Evolutionary conservation across 441 rosid genomes (phyloP).

Genomic region (Syzygium malaccense): DNA sequence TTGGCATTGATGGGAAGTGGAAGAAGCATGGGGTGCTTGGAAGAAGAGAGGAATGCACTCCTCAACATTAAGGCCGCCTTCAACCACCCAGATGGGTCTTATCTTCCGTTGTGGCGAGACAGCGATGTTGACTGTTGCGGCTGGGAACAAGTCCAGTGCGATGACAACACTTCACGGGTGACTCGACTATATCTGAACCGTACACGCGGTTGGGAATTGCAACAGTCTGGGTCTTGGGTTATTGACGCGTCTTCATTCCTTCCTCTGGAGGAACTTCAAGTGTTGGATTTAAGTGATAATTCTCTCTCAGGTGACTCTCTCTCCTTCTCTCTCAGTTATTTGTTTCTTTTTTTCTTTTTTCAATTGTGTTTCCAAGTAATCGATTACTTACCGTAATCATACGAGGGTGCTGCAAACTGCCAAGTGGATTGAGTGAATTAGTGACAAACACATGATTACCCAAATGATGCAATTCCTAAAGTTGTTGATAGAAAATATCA

Average conservation of each 20-base stretch:
- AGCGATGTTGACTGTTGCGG: not conserved
- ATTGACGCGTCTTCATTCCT: not conserved
- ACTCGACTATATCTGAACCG: not conserved
- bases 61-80: not conserved
- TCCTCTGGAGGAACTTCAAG: not conserved
- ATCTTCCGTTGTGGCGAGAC: rapidly evolving
- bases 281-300: rapidly evolving
- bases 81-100: not conserved
- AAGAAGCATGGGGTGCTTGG: not conserved
- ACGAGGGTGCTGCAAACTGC: rapidly evolving
- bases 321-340: no score
- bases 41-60: not conserved
- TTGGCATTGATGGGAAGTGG: not conserved
- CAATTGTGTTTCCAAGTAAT: not conserved
- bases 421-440: not conserved
- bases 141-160: not conserved
- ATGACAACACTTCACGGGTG: not conserved
- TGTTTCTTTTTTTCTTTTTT: no score
- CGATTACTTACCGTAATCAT: not conserved
- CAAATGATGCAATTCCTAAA: not conserved
- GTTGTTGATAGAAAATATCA: not conserved
- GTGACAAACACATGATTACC: not conserved
- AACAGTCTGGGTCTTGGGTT: not conserved
- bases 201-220: no score
- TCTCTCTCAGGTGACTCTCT: not conserved